phyloP scores from a whole-genome alignment of 257 asterid genomes.

The Henckelia pumila region DNA sequence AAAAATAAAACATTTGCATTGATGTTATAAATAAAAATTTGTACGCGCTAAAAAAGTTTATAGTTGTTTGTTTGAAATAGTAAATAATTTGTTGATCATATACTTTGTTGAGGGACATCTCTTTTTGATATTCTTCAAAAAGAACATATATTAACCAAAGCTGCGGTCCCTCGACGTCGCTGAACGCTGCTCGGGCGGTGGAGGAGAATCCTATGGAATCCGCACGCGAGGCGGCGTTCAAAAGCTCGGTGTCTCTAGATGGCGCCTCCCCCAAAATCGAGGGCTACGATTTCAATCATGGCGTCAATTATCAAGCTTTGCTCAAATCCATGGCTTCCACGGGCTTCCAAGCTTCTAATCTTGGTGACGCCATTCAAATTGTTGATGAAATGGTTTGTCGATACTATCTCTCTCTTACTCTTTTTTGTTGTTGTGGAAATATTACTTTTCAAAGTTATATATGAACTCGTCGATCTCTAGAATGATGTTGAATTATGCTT shows the following conservation, averaged over 20 bases:
- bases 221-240: conserved; percentile 55
- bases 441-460: too few species aligned
- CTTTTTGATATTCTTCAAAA: too few species aligned
- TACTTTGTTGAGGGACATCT: too few species aligned
- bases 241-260: conserved; percentile 63
- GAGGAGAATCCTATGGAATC: conserved; percentile 39
- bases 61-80: too few species aligned
- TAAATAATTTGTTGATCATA: too few species aligned
- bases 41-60: too few species aligned
- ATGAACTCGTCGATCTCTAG: neutral
- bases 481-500: conserved; percentile 14
- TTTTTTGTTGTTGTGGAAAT: neutral
- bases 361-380: conserved; percentile 83
- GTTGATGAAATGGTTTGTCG: conserved; percentile 79
- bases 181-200: too few species aligned
- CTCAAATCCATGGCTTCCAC: conserved; percentile 70
- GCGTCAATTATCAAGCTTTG: conserved; percentile 63
- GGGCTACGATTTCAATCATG: conserved; percentile 87
- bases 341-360: conserved; percentile 95
- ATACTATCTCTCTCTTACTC: too few species aligned
- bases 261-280: conserved; percentile 51
- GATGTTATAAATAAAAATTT: too few species aligned
- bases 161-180: too few species aligned
- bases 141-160: too few species aligned
- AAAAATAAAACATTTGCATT: too few species aligned